Conservation (phyloP, 768 basidiomycete species). For the Udeniomyces megalosporus region DNA sequence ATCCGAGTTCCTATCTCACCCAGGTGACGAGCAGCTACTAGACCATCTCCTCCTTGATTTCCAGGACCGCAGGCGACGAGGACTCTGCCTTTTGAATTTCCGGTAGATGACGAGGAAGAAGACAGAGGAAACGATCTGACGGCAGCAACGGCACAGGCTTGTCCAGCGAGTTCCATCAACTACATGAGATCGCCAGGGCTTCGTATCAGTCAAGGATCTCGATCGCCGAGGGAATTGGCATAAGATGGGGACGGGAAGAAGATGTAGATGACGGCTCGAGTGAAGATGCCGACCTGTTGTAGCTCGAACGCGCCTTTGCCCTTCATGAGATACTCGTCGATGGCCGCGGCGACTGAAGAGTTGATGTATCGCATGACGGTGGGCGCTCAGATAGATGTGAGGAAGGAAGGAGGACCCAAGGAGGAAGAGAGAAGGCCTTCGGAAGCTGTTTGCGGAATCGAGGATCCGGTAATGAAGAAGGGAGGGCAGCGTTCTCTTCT, state of each 20-base stretch:
- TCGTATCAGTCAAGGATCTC: no score
- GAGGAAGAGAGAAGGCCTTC: background rate
- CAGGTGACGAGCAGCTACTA: slow-evolving; percentile 90
- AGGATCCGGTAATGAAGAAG: no score
- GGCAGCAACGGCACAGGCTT: slow-evolving; percentile 79
- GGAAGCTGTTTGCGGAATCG: no score
- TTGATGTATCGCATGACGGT: background rate
- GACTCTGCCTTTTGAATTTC: slow-evolving; percentile 53
- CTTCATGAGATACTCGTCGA: background rate
- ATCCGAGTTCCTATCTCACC: slow-evolving; percentile 34
- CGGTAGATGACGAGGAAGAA: slow-evolving; percentile 26
- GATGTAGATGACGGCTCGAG: no score
- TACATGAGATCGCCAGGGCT: no score
- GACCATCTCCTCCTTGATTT: slow-evolving; percentile 64
- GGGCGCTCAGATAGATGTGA: background rate
- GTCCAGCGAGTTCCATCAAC: slow-evolving; percentile 95
- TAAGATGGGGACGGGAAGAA: no score
- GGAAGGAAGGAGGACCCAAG: no score
- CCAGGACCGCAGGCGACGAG: slow-evolving; percentile 91
- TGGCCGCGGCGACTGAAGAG: background rate
- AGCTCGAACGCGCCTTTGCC: background rate
- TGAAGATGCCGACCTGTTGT: slow-evolving; percentile 50
- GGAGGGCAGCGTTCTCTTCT: no score
- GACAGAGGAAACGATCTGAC: slow-evolving; percentile 52
- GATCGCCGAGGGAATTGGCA: no score